Evolutionary conservation across 148 eudicot genomes (phyloP).

Genomic region (Tetragonia tetragonoides): DNA sequence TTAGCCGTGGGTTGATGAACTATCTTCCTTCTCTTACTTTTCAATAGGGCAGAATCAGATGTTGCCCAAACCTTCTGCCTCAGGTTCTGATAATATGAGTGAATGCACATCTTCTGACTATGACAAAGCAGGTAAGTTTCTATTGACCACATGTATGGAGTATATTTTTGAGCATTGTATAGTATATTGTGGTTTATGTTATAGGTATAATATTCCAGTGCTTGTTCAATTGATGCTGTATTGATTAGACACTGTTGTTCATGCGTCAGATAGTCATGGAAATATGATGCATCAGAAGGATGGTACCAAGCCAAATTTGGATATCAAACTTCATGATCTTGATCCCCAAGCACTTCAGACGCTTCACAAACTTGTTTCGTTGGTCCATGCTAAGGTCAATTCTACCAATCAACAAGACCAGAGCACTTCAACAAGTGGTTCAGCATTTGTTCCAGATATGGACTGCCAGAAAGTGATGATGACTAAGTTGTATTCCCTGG

Average conservation of each 20-base stretch:
- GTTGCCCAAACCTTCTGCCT: slow-evolving; percentile 37
- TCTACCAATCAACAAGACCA: slow-evolving; percentile 32
- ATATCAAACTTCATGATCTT: slow-evolving; percentile 52
- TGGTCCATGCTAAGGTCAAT: slow-evolving; percentile 69
- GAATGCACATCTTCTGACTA: slow-evolving; percentile 21
- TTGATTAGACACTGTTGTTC: slow-evolving; percentile 8
- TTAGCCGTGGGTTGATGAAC: slow-evolving; percentile 7
- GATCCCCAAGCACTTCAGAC: slow-evolving; percentile 50
- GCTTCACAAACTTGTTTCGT: slow-evolving; percentile 67
- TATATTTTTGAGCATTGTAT: background rate
- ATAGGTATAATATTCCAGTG: background rate
- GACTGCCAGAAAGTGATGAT: slow-evolving; percentile 20
- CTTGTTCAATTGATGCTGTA: background rate
- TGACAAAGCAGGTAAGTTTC: slow-evolving; percentile 45
- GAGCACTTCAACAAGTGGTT: slow-evolving; percentile 31
- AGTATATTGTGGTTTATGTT: background rate
- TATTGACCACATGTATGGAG: slow-evolving; percentile 1
- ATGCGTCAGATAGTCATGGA: slow-evolving; percentile 34
- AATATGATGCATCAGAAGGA: slow-evolving; percentile 22
- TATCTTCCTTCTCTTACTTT: slow-evolving; percentile 15
- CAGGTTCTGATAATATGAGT: slow-evolving; percentile 26
- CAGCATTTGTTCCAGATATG: slow-evolving; percentile 35
- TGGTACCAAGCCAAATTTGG: slow-evolving; percentile 33
- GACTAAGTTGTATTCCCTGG: slow-evolving; percentile 27
- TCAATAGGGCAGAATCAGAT: slow-evolving; percentile 72